Evolutionary conservation across 345 rosid species (phyloP).

Genomic region (Brassica incana): DNA sequence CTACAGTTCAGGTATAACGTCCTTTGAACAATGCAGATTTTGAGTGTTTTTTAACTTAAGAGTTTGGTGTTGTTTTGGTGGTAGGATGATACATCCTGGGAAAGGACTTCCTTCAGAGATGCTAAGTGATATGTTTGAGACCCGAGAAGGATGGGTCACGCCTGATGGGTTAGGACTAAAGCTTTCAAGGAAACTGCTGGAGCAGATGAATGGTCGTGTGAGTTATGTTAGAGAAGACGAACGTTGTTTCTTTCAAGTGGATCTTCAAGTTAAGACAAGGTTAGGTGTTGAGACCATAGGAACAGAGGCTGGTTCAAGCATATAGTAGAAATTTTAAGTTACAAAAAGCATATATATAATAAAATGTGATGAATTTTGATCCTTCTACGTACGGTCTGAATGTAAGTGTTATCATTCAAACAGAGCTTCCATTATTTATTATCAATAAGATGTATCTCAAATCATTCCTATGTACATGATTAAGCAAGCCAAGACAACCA

Average conservation of each 20-base stretch:
- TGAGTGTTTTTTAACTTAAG: background rate
- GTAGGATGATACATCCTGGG: constrained; percentile 76
- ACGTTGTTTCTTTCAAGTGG: constrained; percentile 53
- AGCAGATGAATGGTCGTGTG: constrained; percentile 60
- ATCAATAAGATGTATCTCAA: constrained; percentile 1
- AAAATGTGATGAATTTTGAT: background rate
- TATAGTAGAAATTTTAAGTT: constrained; percentile 20
- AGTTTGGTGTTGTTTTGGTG: background rate
- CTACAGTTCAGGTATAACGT: constrained; percentile 72
- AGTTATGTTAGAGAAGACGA: constrained; percentile 53
- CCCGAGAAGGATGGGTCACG: constrained; percentile 47
- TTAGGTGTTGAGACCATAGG: constrained; percentile 30
- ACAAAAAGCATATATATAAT: constrained; percentile 17
- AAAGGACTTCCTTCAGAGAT: constrained; percentile 63
- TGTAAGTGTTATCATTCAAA: background rate
- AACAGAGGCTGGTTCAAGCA: constrained; percentile 23
- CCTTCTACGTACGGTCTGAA: background rate
- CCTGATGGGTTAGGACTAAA: constrained; percentile 61
- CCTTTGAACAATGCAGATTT: too few species aligned
- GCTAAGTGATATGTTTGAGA: constrained; percentile 61
- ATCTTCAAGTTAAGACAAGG: constrained; percentile 49
- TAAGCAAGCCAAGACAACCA: background rate
- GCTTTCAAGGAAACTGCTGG: constrained; percentile 53
- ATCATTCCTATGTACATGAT: constrained; percentile 1
- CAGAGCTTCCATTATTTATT: constrained; percentile 8